Evolutionary conservation across 345 rosid genomes (phyloP).

Genomic region (Balakata baccata): DNA sequence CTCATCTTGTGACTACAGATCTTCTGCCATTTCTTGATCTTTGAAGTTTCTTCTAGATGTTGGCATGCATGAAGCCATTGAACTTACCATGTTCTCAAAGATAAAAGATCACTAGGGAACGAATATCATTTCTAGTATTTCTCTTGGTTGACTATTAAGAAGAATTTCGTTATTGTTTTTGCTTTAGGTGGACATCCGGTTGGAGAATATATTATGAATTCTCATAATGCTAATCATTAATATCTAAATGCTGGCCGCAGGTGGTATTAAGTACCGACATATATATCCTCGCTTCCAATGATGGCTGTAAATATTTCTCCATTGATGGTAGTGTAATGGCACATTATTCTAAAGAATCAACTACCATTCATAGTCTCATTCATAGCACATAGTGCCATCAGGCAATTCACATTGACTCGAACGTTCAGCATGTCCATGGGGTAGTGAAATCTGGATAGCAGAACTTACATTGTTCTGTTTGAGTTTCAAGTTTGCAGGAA

Average conservation of each 20-base stretch:
- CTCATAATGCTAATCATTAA: neutral
- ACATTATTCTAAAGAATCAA: neutral
- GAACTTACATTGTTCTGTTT: neutral
- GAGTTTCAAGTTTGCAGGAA: neutral
- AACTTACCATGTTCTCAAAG: neutral
- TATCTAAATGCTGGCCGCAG: neutral
- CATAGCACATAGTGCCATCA: too few species aligned
- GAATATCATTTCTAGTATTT: neutral
- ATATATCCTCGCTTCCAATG: neutral
- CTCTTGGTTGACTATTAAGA: neutral
- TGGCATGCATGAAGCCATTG: neutral
- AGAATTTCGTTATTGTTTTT: neutral
- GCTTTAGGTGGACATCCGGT: neutral
- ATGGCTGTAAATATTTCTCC: neutral
- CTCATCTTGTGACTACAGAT: neutral
- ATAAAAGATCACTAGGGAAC: neutral
- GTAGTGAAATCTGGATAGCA: neutral
- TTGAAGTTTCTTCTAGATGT: neutral
- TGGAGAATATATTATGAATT: neutral
- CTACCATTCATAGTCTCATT: neutral
- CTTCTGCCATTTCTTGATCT: neutral
- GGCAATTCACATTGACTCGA: neutral
- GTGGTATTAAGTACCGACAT: neutral
- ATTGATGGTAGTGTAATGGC: neutral
- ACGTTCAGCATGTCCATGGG: neutral